Percentiles rank a stretch among this genome's conserved stretches.
These are phyloP conservation scores for Claviceps citrina DNA, from an alignment of 2,329 filamentous ascomycete species.

Conservation along the genomic window DNA sequence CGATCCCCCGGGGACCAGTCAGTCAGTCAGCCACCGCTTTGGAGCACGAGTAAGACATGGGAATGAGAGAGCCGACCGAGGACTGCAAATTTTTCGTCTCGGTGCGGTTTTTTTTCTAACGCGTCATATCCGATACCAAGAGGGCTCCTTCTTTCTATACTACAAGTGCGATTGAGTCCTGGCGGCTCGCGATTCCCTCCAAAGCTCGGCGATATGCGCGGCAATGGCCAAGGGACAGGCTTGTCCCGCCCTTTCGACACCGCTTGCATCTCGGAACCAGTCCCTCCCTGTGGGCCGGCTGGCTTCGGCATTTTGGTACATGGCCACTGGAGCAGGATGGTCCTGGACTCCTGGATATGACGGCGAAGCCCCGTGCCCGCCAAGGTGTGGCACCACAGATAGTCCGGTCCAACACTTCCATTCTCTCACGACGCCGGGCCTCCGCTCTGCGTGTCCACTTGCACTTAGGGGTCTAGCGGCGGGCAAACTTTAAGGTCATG, in stretches of 20 bases:
- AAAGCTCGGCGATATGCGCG: neutral
- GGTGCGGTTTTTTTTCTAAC: neutral
- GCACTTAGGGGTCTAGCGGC: slow-evolving; percentile 42
- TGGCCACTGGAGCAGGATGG: no score
- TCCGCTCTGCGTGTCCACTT: slow-evolving; percentile 28
- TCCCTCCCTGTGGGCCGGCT: neutral
- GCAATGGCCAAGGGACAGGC: neutral
- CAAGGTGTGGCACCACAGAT: slow-evolving; percentile 7
- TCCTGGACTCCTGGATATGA: neutral
- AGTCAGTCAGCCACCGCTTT: slow-evolving; percentile 3
- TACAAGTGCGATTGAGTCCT: no score
- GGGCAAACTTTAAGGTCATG: slow-evolving; percentile 3
- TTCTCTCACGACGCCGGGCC: slow-evolving; percentile 6
- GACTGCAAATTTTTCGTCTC: neutral
- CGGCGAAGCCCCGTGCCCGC: slow-evolving; percentile 4
- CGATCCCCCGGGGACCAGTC: no score
- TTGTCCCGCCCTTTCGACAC: neutral
- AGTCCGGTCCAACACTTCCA: slow-evolving; percentile 6
- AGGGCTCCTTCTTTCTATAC: neutral
- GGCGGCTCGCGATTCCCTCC: neutral
- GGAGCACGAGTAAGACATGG: slow-evolving; percentile 3
- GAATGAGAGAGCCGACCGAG: neutral
- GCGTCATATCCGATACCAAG: neutral
- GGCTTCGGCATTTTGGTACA: slow-evolving; percentile 6
- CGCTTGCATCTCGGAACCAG: neutral